These are phyloP conservation scores for Calonectria naviculata DNA, from an alignment of 2,329 filamentous ascomycete species.

Conservation along the genomic window DNA sequence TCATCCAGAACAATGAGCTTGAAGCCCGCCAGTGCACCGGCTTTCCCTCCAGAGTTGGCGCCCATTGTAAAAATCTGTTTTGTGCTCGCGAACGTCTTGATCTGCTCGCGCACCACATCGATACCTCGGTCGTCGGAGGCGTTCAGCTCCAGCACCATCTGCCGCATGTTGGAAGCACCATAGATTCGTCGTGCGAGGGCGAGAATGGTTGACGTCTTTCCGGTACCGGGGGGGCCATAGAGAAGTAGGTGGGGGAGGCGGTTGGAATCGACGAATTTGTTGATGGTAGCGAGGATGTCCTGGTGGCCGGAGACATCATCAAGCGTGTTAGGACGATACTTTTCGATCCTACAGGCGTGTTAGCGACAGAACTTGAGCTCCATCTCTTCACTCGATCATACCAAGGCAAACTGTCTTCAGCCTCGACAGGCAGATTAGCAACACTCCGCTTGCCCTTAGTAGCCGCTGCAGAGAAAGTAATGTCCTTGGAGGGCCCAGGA, in stretches of 20 bases:
- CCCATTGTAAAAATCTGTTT: constrained; percentile 91
- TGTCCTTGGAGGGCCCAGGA: constrained; percentile 57
- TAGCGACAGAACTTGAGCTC: neutral
- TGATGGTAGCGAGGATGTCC: constrained; percentile 97
- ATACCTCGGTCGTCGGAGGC: constrained; percentile 98
- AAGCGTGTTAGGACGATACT: constrained; percentile 90
- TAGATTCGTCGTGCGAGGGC: constrained; percentile 95
- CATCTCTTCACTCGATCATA: constrained; percentile 49
- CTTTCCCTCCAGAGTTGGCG: constrained; percentile 59
- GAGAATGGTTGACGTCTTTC: constrained; percentile 96
- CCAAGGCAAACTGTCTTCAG: constrained; percentile 95
- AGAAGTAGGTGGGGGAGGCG: constrained; percentile 94
- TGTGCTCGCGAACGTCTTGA: constrained; percentile 98
- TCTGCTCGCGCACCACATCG: constrained; percentile 97
- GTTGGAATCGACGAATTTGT: constrained; percentile 96
- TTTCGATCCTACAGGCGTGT: constrained; percentile 79
- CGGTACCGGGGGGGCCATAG: constrained; percentile 95
- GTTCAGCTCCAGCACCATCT: constrained; percentile 99
- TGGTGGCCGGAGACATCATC: constrained; percentile 96
- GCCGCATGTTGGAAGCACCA: constrained; percentile 89
- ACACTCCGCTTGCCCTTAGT: constrained; percentile 92
- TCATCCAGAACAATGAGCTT: constrained; percentile 99
- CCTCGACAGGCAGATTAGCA: constrained; percentile 92
- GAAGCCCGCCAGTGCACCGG: constrained; percentile 74
- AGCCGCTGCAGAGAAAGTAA: constrained; percentile 79